These are phyloP conservation scores for Stagonosporopsis vannaccii DNA, from an alignment of 2,329 filamentous ascomycete genomes.

Conservation along the genomic window DNA sequence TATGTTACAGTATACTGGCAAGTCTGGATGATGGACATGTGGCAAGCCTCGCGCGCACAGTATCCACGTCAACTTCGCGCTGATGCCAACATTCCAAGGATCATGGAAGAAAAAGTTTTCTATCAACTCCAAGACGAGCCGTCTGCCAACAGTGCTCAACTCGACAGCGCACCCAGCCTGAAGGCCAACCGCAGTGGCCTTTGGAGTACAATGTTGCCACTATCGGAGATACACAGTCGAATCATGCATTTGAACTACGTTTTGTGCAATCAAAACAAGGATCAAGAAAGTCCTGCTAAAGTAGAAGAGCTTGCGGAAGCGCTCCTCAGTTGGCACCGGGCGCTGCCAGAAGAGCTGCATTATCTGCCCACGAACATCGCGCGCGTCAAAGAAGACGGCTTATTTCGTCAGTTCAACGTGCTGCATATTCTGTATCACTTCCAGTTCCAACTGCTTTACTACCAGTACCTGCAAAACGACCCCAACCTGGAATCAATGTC, in stretches of 20 bases:
- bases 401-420: slow-evolving; percentile 8
- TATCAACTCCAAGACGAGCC: not conserved
- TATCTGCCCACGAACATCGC: slow-evolving; percentile 4
- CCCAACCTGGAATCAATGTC: not conserved
- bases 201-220: slow-evolving; percentile 13
- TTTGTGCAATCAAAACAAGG: slow-evolving; percentile 5
- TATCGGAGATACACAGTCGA: slow-evolving; percentile 13
- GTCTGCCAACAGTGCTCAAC: not conserved
- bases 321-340: slow-evolving; percentile 3
- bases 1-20: slow-evolving; percentile 6
- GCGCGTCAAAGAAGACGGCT: slow-evolving; percentile 4
- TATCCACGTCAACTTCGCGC: slow-evolving; percentile 6
- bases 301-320: slow-evolving; percentile 12
- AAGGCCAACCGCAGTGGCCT: slow-evolving; percentile 2
- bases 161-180: not conserved
- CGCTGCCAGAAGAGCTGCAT: not conserved
- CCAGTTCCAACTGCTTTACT: slow-evolving; percentile 14
- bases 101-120: slow-evolving; percentile 9
- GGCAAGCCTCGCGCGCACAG: slow-evolving; percentile 3
- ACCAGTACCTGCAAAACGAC: slow-evolving; percentile 11
- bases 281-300: not conserved
- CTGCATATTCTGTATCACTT: slow-evolving; percentile 9
- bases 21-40: slow-evolving; percentile 12
- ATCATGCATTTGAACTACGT: slow-evolving; percentile 10
- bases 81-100: slow-evolving; percentile 1